Base-by-base conservation (phyloP, 2,329 filamentous ascomycete genomes). In the Cryphonectria japonica region DNA sequence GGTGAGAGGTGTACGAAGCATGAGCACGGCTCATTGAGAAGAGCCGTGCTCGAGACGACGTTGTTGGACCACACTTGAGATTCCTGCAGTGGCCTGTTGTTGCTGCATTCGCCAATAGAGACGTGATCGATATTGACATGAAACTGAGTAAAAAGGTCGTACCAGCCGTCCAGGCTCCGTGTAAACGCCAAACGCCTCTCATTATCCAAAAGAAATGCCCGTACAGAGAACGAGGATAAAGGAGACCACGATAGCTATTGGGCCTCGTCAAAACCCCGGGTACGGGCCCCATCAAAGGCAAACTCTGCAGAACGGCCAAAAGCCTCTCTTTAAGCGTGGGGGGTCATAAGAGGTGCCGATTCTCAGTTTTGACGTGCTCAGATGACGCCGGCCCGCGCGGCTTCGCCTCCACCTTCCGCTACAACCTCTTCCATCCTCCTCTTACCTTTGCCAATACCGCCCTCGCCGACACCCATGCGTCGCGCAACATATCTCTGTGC, bases 401-500 rank as follows among this genome's bases (percentile, higher is more conserved):
- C 86, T 79, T 91, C 88, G 59, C 88, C 87, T 5, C 83, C 88
- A 8, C 87, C 86, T 63, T 88, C 87, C 72, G 85, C 82, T 2
- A 90, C 77, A 0, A 90, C 78, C 32, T 85, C 84, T 74, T 90
- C 87, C 74, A 86, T 82, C 75, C 83, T 85, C 76, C 85, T 92
- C 77, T 90, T 91, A 14, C 88, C 88, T 79, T 85, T 86, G 32
- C 87, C 88, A 59, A 89, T 81, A 6, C 85, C 85, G 14, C 93
- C 92, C 80, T 97, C 94, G 16, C 95, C 95, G 13, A 99, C 95
- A 16, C 96, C 95, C 96, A 99, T 99, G 70, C 96, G 86, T 73
- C 93, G 89, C 5, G 96, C 95, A 29, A 99, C 96, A 79, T 99
- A 99, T 74, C 95, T 87, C 86, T 99, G 96, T 2, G 96, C 96